Evolutionary conservation across 1,284 basidiomycete genomes (phyloP), one percentile per base, ranked within the genome.

Genomic region (Rhodotorula sp.): DNA sequence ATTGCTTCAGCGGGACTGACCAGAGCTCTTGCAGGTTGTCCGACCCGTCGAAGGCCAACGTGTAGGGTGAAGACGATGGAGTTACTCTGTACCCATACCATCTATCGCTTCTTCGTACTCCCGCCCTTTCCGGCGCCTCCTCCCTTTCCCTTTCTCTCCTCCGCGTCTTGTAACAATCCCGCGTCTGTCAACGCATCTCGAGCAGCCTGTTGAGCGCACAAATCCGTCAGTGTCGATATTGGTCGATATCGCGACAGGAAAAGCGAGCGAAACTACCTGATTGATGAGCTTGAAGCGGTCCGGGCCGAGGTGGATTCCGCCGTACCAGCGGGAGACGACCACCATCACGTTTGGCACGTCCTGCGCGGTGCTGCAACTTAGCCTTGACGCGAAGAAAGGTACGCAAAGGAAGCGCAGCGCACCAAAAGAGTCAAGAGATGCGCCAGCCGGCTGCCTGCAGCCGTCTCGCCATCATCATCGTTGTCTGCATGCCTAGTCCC

Each of bases 401-500:
- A 27, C 24, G 2, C 17, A 4, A 29, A 29, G 32, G 17, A 56
- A 36, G 30, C 4, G 7, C 10, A 29, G 78, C 87, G 59, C 68
- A 90, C 92, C 62, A 96, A 80, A 53, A 95, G 92, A 71, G 94
- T 91, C 10, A 96, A 81, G 2, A 96, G 84, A 79, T 95, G 92
- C 1, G 90, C 90, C 32, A 96, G 81, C 5, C 93, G 86, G 44
- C 89, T 87, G 10, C 94, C 93, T 11, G 94, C 94, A 1, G 92
- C 92, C 0, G 89, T 88, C 81, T 97, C 94, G 2, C 92, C 91
- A 72, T 96, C 91, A 71, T 97, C 94, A 71, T 94, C 91, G 71
- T 94, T 94, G 78, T 96, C 93, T 8, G 66, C 64, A 27, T 66
- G 64, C 11, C 49, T 51, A 10, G 66, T 65, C 2, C 73, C 73